Base-by-base conservation (phyloP, 1,139 yeast species). In the Yamadazyma friedrichii region DNA sequence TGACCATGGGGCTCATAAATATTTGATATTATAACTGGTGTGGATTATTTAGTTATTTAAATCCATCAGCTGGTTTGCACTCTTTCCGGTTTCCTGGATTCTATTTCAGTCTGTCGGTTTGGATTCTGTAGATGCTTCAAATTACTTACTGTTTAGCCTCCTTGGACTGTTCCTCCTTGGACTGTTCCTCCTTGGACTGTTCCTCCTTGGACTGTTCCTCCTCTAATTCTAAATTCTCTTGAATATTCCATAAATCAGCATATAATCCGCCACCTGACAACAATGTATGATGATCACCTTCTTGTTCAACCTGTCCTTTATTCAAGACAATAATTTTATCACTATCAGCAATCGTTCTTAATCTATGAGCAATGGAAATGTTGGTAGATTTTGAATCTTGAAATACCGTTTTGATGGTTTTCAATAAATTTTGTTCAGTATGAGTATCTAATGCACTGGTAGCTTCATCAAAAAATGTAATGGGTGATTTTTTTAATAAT, bases 381-480 rank as follows among this genome's bases (percentile, higher is more conserved):
- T 89, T 87, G 1, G 98, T 94, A 40, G 75, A 78, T 9, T 70
- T 59, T 26, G 72, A 65, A 34, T 78, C 80, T 45, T 62, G 69
- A 59, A 88, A 82, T 24, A 86, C 76, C 3, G 66, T 56, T 49
- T 83, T 74, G 37, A 91, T 83, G 1, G 96, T 89, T 44, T 74
- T 76, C 51, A 93, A 65, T 40, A 94, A 69, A 2, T 86, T 75
- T 60, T 88, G 96, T 56, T 93, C 99, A 0, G 99, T 93, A 56
- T 89, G 95, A 4, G 98, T 93, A 60, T 93, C 99, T 39, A 93
- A 72, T 0, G 98, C 98, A 38, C 95, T 84, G 0, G 99, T 93
- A 6, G 98, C 98, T 59, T 93, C 98, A 58, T 94, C 98, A 51
- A 93, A 89, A 60, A 94, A 93, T 45, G 95, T 86, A 41, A 94